phyloP scores from a whole-genome alignment of 108 stramenopile genomes.

The Stephanodiscus minutulus region DNA sequence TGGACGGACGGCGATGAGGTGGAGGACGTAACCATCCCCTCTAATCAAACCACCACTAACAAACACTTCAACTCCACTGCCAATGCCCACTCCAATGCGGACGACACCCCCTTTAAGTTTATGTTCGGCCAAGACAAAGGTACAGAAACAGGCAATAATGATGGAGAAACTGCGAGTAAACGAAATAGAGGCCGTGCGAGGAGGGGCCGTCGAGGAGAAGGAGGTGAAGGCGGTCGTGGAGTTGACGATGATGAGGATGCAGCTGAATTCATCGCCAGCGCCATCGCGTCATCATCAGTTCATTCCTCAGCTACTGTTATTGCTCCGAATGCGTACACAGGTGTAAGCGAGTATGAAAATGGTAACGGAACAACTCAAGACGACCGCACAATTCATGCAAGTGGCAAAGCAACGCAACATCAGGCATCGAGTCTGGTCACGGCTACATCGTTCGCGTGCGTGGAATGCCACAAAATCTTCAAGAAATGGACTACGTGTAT shows the following conservation, averaged over 20 bases:
- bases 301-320: not conserved
- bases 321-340: not conserved
- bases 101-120: too few species aligned
- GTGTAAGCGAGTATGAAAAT: not conserved
- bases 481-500: not conserved
- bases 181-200: conserved; percentile 1
- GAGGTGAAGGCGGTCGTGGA: not conserved
- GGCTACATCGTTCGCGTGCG: conserved; percentile 10
- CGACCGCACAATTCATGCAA: not conserved
- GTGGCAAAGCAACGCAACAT: conserved; percentile 10
- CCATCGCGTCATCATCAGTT: conserved; percentile 7
- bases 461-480: conserved; percentile 7
- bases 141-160: not conserved
- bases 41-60: not conserved
- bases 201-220: conserved; percentile 8
- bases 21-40: not conserved
- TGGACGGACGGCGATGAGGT: not conserved
- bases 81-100: not conserved
- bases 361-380: not conserved
- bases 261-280: conserved; percentile 30
- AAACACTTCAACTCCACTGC: not conserved
- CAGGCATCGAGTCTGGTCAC: too few species aligned
- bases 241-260: not conserved
- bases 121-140: not conserved
- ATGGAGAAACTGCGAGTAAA: conserved; percentile 1